Evolutionary conservation across 1,284 basidiomycete species (phyloP), one percentile per base, ranked within the genome.

Genomic region (Tetrapyrgos nigripes): DNA sequence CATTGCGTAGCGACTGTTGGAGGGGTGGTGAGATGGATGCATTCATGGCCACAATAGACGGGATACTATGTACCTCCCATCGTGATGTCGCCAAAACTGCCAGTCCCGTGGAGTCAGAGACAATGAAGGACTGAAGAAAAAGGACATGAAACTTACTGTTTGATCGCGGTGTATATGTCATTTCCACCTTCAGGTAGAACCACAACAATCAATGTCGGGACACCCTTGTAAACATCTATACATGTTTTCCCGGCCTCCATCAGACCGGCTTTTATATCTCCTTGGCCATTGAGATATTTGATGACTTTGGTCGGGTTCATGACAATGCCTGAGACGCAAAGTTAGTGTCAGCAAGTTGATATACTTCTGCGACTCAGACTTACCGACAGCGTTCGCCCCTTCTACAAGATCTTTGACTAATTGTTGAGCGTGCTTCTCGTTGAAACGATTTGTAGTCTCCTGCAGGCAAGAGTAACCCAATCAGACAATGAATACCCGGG

Each of bases 1-100:
- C 91, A 92, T 61, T 91, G 90, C 0, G 89, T 92, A 0, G 88
- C 82, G 8, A 91, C 84, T n/a, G n/a, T n/a, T n/a, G n/a, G n/a
- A n/a, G n/a, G n/a, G n/a, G n/a, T n/a, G n/a, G n/a, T n/a, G n/a
- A n/a, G n/a, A n/a, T n/a, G n/a, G n/a, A n/a, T n/a, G n/a, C n/a
- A n/a, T n/a, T n/a, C n/a, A n/a, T n/a, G n/a, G n/a, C n/a, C n/a
- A n/a, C n/a, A n/a, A n/a, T n/a, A n/a, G n/a, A n/a, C n/a, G n/a
- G 1, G 21, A 6, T 31, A 1, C 10, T 2, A 37, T 11, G 2
- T 23, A 4, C 11, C 5, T 29, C 89, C 88, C 57, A 79, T 77
- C 87, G 77, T 73, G 35, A 90, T 76, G 66, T 91, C 89, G 19
- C 89, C 89, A 55, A 91, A 91, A 62, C 89, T 91, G 59, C 58